Conservation (phyloP, 2,329 filamentous ascomycete genomes). For the Fusarium chlamydosporum region DNA sequence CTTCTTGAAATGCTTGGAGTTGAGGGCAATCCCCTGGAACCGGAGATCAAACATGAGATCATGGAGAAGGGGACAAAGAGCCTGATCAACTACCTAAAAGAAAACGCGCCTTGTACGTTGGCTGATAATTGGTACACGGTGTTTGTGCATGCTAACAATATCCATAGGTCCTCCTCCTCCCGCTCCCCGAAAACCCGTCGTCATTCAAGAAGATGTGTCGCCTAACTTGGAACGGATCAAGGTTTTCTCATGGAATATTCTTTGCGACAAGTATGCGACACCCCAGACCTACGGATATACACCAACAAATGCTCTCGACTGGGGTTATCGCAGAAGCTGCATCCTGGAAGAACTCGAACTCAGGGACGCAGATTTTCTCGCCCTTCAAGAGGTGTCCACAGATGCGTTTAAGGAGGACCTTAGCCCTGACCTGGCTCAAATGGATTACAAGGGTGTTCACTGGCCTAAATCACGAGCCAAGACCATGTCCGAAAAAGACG, state of each 20-base stretch:
- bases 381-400: conserved; percentile 92
- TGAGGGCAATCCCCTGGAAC: conserved; percentile 88
- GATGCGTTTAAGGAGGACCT: conserved; percentile 95
- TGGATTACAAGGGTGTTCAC: conserved; percentile 94
- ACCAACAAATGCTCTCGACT: conserved; percentile 82
- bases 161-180: conserved; percentile 81
- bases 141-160: conserved; percentile 43
- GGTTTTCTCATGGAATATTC: conserved; percentile 93
- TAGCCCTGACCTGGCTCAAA: conserved; percentile 84
- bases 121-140: background rate
- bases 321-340: conserved; percentile 87
- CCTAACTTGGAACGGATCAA: conserved; percentile 78
- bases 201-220: conserved; percentile 78
- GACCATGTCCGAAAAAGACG: conserved; percentile 92
- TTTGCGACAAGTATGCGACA: conserved; percentile 94
- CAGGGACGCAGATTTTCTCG: conserved; percentile 88
- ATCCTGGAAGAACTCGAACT: conserved; percentile 86
- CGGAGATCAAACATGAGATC: conserved; percentile 82
- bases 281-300: conserved; percentile 90
- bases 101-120: conserved; percentile 84
- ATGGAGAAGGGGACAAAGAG: conserved; percentile 89
- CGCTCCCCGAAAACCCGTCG: conserved; percentile 79
- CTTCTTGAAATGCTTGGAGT: conserved; percentile 90
- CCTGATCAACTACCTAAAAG: conserved; percentile 84
- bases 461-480: conserved; percentile 91